Evolutionary conservation across 352 stramenopile genomes (phyloP).

Genomic region (Globisporangium camurandrum): DNA sequence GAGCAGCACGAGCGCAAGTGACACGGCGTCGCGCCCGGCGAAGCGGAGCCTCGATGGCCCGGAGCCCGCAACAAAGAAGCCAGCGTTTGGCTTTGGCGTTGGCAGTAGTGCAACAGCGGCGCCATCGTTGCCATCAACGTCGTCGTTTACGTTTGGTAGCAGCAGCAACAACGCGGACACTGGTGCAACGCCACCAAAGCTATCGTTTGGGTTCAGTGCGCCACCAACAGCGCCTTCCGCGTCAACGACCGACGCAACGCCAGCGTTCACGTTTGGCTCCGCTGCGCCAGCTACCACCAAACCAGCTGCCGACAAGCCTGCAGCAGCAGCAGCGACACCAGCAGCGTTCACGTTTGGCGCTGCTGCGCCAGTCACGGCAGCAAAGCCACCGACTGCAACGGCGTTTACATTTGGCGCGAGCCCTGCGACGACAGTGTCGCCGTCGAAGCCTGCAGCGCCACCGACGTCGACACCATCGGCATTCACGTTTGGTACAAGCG

Average conservation of each 20-base stretch:
- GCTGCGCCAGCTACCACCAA: conserved; percentile 8
- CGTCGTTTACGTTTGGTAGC: conserved; percentile 20
- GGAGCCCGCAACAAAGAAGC: too few species aligned
- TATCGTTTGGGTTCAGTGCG: conserved; percentile 15
- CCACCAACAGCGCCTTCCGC: conserved; percentile 3
- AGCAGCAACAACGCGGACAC: neutral
- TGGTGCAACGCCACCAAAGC: conserved; percentile 14
- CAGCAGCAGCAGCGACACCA: conserved; percentile 2
- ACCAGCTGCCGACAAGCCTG: neutral
- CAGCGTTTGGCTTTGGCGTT: conserved; percentile 16
- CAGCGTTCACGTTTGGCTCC: conserved; percentile 40
- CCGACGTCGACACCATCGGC: conserved; percentile 5
- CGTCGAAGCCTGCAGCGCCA: conserved; percentile 4
- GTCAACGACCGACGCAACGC: conserved; percentile 9
- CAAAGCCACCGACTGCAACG: conserved; percentile 7
- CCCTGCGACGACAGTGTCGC: neutral
- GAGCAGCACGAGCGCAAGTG: too few species aligned
- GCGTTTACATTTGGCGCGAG: conserved; percentile 18
- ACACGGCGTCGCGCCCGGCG: too few species aligned
- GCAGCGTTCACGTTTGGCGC: conserved; percentile 9
- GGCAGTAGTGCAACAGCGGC: too few species aligned
- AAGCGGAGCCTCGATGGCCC: too few species aligned
- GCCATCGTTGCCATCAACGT: conserved; percentile 9
- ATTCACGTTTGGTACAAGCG: conserved; percentile 25
- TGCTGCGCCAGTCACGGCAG: conserved; percentile 5